These are phyloP conservation scores for Inga laurina DNA, from an alignment of 306 rosid species.

Conservation along the genomic window DNA sequence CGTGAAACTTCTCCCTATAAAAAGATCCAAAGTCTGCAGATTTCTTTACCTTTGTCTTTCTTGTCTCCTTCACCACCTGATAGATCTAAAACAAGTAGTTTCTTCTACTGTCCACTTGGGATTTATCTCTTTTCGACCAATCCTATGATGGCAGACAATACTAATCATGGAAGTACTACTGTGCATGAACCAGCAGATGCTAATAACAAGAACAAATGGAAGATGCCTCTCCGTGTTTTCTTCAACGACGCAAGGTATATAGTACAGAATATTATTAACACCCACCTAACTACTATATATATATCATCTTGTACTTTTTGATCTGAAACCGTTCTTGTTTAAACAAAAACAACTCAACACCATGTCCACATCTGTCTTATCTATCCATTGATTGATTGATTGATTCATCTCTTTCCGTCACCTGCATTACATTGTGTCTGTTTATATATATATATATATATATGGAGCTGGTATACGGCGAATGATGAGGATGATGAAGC, in stretches of 20 bases:
- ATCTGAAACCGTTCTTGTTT: background rate
- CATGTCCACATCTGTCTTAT: background rate
- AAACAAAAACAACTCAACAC: background rate
- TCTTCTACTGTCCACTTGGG: background rate
- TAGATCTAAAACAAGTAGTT: background rate
- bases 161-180: background rate
- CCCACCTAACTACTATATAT: background rate
- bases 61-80: background rate
- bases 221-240: constrained; percentile 74
- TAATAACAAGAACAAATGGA: constrained; percentile 47
- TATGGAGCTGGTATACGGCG: too few species aligned
- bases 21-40: constrained; percentile 20
- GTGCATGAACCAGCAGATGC: constrained; percentile 9
- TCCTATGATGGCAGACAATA: constrained; percentile 54
- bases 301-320: background rate
- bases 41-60: background rate
- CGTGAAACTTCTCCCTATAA: background rate
- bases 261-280: background rate
- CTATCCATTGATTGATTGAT: background rate
- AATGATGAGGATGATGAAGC: too few species aligned
- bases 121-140: background rate
- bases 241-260: constrained; percentile 82
- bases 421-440: background rate
- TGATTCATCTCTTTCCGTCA: background rate
- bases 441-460: too few species aligned